Percentiles rank a stretch among this genome's conserved stretches.
These are phyloP conservation scores for Chytriomyces sp. DNA, from an alignment of 192 early-diverging fungal species.

Conservation along the genomic window DNA sequence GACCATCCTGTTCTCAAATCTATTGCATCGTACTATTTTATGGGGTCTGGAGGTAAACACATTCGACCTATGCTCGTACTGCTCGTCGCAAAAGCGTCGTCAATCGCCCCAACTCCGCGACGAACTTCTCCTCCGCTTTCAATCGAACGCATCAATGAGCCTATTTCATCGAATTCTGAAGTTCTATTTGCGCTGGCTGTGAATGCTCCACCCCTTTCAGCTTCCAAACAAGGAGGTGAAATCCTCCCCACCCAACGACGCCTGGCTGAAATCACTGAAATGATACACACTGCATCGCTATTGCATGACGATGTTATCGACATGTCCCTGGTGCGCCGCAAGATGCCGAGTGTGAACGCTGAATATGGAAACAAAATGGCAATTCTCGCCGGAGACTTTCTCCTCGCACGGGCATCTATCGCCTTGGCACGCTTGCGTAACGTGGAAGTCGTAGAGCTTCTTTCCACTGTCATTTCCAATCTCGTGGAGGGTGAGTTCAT, in stretches of 20 bases:
- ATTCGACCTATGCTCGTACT: conserved; percentile 91
- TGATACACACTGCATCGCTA: conserved; percentile 96
- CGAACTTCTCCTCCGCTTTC: not conserved
- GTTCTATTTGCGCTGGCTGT: too few relatives aligned
- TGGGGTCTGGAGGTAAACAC: conserved; percentile 77
- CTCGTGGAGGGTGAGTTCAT: conserved; percentile 98
- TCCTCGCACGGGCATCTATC: conserved; percentile 89
- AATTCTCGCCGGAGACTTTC: conserved; percentile 87
- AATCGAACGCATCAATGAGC: conserved; percentile 6
- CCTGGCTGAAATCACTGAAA: conserved; percentile 95
- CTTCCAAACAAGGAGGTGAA: not conserved
- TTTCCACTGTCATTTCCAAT: conserved; percentile 89
- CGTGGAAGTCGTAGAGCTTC: conserved; percentile 89
- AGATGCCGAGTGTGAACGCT: conserved; percentile 75
- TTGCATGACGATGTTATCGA: conserved; percentile 96
- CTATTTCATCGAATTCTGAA: not conserved
- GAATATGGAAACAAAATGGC: conserved; percentile 98
- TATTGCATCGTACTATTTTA: conserved; percentile 89
- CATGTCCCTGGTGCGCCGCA: conserved; percentile 71
- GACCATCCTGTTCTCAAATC: conserved; percentile 90
- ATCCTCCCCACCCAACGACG: conserved; percentile 89
- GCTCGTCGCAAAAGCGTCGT: conserved; percentile 77
- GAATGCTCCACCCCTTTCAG: not conserved
- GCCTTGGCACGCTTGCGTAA: conserved; percentile 88
- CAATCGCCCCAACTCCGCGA: not conserved